Evolutionary conservation across 805 yeast genomes (phyloP).

Genomic region (Ogataea trehalophila): DNA sequence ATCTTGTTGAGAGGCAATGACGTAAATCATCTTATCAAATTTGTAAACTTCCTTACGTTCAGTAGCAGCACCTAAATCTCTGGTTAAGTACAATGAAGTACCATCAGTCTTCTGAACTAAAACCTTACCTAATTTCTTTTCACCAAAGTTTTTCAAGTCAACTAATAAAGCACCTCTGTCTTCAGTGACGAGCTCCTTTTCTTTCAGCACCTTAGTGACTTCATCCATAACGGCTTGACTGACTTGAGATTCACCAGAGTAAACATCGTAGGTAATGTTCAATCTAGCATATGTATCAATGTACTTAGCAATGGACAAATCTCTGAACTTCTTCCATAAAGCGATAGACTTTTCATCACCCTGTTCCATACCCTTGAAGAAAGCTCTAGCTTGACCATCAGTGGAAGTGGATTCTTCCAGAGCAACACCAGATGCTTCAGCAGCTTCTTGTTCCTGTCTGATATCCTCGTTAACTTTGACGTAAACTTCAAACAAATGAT

Average conservation of each 20-base stretch:
- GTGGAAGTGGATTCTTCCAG: slow-evolving; percentile 45
- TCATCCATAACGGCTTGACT: slow-evolving; percentile 63
- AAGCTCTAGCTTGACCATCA: slow-evolving; percentile 80
- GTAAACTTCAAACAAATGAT: slow-evolving; percentile 91
- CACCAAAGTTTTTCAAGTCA: slow-evolving; percentile 70
- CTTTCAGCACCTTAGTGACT: slow-evolving; percentile 58
- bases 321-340: slow-evolving; percentile 86
- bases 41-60: slow-evolving; percentile 79
- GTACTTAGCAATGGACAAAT: slow-evolving; percentile 82
- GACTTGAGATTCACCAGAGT: slow-evolving; percentile 96
- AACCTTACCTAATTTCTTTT: slow-evolving; percentile 90
- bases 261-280: slow-evolving; percentile 81
- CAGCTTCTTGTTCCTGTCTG: slow-evolving; percentile 52
- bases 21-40: slow-evolving; percentile 95
- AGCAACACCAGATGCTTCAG: slow-evolving; percentile 46
- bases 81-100: slow-evolving; percentile 86
- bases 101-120: slow-evolving; percentile 94
- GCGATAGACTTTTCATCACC: slow-evolving; percentile 78
- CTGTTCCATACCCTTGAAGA: slow-evolving; percentile 87
- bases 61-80: slow-evolving; percentile 96
- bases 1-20: slow-evolving; percentile 95
- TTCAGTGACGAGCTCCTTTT: slow-evolving; percentile 68
- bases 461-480: slow-evolving; percentile 82
- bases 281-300: slow-evolving; percentile 85
- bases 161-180: slow-evolving; percentile 90